A percentile compares a stretch with the other conserved stretches of the same genome.
These are phyloP conservation scores for Citrus australasica DNA, from an alignment of 345 rosid genomes.

Conservation along the genomic window DNA sequence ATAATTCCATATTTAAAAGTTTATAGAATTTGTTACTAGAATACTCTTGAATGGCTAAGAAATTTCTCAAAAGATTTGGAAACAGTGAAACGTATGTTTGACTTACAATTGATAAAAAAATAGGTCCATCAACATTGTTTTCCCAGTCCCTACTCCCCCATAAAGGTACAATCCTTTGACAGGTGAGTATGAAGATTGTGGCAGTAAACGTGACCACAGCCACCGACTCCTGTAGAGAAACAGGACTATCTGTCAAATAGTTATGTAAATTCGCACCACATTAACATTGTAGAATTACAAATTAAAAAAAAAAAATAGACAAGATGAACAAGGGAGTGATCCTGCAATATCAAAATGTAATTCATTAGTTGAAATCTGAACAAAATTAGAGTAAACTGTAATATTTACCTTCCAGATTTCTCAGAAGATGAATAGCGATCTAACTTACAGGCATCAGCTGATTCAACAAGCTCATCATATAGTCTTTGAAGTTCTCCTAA, in stretches of 20 bases:
- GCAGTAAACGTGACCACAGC: conserved; percentile 90
- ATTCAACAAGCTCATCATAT: conserved; percentile 73
- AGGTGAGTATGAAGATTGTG: conserved; percentile 70
- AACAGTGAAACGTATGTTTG: not conserved
- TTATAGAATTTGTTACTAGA: not conserved
- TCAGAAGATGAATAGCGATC: conserved; percentile 92
- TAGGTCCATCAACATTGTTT: conserved; percentile 98
- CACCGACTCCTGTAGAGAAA: conserved; percentile 73
- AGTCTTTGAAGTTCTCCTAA: conserved; percentile 88
- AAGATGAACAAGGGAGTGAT: not conserved
- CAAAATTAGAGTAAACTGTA: conserved; percentile 14
- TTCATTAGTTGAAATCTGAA: not conserved
- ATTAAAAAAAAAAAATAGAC: not conserved
- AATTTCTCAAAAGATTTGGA: not conserved
- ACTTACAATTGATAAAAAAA: conserved; percentile 84
- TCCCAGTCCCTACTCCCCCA: conserved; percentile 98
- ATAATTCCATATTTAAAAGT: not conserved
- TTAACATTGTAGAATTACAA: not conserved
- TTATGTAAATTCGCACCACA: not conserved
- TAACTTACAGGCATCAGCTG: conserved; percentile 72
- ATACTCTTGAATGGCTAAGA: not conserved
- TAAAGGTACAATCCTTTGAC: conserved; percentile 90
- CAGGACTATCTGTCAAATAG: conserved; percentile 5
- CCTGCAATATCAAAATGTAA: not conserved
- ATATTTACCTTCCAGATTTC: conserved; percentile 60